phyloP scores from a whole-genome alignment of 768 basidiomycete genomes.

The Psilocybe subaeruginosa region DNA sequence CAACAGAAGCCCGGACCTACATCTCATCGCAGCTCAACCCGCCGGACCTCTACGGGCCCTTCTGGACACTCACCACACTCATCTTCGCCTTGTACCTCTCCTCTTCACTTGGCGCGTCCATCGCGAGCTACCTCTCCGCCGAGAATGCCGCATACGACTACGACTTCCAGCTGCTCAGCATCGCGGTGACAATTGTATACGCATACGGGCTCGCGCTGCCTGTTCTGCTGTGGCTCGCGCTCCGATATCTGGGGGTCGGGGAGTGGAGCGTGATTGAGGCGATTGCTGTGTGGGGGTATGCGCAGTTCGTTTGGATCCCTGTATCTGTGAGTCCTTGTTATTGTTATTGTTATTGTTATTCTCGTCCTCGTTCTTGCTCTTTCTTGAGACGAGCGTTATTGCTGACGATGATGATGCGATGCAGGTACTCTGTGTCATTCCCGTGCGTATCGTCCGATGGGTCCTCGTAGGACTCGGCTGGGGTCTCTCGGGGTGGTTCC shows the following conservation, averaged over 20 bases:
- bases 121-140: too few species aligned
- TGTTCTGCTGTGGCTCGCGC: conserved; percentile 77
- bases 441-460: conserved; percentile 84
- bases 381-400: background rate
- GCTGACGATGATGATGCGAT: background rate
- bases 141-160: too few species aligned
- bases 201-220: conserved; percentile 86
- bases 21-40: conserved; percentile 66
- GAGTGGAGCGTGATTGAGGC: conserved; percentile 92
- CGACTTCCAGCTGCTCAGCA: conserved; percentile 74
- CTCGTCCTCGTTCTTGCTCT: background rate
- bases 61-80: conserved; percentile 92
- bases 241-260: conserved; percentile 85
- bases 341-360: background rate
- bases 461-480: conserved; percentile 74
- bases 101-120: too few species aligned
- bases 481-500: conserved; percentile 84
- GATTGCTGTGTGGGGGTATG: conserved; percentile 76
- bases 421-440: conserved; percentile 85
- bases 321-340: conserved; percentile 59
- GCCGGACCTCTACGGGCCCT: conserved; percentile 28
- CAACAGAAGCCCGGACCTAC: conserved; percentile 50
- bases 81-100: too few species aligned
- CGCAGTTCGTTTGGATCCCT: conserved; percentile 86
- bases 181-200: conserved; percentile 86